Evolutionary conservation across 768 basidiomycete species (phyloP), one percentile per base, ranked within the genome.

Genomic region (Vishniacozyma victoriae): DNA sequence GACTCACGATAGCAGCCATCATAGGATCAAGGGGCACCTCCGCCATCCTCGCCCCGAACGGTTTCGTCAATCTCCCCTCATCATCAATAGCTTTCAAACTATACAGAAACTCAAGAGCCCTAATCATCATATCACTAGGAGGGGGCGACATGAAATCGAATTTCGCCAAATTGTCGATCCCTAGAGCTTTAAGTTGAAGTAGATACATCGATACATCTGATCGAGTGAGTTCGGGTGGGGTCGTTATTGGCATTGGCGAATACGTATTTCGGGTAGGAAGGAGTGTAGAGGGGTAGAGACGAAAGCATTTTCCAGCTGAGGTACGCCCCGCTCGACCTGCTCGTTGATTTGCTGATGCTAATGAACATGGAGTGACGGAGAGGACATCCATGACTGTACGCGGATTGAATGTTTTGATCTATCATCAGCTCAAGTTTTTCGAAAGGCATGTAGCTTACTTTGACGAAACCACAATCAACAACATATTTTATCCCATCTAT

Each of bases 401-500:
- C 1, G 93, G 86, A 67, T 96, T 91, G 70, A 85, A 95, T 0
- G 84, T 85, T 46, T 89, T 83, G 38, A 96, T 85, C 92, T 92
- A 19, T 13, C 20, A 40, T 38, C 25, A 35, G 51, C 20, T 45
- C 12, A 16, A 7, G 31, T 0, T 14, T 39, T 19, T 20, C n/a
- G 25, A 15, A 5, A 33, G 13, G 18, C 26, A 12, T 11, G 24
- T 25, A 44, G 19, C 74, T 18, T 57, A 88, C 90, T 80, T 99
- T 99, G 55, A 95, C 92, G 63, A 90, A 90, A 14, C 95, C 95
- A 50, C 82, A 83, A 62, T 99, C 95, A 3, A 97, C 78, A 13
- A 99, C 92, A 63, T 83, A 97, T 57, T 85, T 85, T 52, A 97
- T 83, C 3, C 92, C 91, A 35, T 96, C 89, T 48, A 99, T 96